These are phyloP conservation scores for Mycogone perniciosa DNA, from an alignment of 2,329 filamentous ascomycete species.

Conservation along the genomic window DNA sequence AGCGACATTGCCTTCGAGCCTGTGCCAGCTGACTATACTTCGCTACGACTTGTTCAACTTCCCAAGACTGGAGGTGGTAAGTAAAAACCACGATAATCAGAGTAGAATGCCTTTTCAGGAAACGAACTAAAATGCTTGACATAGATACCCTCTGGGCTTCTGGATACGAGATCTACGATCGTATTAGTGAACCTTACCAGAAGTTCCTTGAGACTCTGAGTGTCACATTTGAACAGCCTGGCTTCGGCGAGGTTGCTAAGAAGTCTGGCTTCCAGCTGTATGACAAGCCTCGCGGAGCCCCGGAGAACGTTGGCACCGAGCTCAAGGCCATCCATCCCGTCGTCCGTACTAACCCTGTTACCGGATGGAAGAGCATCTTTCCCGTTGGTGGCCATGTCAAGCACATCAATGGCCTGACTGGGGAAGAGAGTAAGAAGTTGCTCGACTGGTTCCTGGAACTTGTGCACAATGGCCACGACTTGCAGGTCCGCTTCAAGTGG, in stretches of 20 bases:
- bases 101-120: neutral
- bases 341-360: constrained; percentile 51
- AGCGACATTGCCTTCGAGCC: constrained; percentile 61
- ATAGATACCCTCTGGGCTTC: constrained; percentile 60
- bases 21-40: constrained; percentile 56
- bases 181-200: constrained; percentile 50
- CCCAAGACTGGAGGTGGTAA: constrained; percentile 49
- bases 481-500: constrained; percentile 45
- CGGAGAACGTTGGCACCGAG: constrained; percentile 42
- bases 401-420: constrained; percentile 44
- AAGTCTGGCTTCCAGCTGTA: constrained; percentile 41
- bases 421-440: constrained; percentile 42
- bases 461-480: constrained; percentile 49
- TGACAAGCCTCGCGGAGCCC: constrained; percentile 38
- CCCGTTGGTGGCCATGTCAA: constrained; percentile 45
- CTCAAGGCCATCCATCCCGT: constrained; percentile 49
- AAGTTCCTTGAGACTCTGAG: constrained; percentile 54
- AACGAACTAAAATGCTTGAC: neutral
- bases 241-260: constrained; percentile 43
- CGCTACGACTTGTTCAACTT: constrained; percentile 47
- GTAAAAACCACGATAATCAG: constrained; percentile 5
- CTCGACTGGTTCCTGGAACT: constrained; percentile 46
- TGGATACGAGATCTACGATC: constrained; percentile 61
- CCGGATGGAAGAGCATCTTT: constrained; percentile 51
- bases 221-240: constrained; percentile 45